Percentiles rank a stretch among this genome's conserved stretches.
Evolutionary conservation across 208 protist genomes (phyloP).

Genomic region (Trypanosomatidae sp.): DNA sequence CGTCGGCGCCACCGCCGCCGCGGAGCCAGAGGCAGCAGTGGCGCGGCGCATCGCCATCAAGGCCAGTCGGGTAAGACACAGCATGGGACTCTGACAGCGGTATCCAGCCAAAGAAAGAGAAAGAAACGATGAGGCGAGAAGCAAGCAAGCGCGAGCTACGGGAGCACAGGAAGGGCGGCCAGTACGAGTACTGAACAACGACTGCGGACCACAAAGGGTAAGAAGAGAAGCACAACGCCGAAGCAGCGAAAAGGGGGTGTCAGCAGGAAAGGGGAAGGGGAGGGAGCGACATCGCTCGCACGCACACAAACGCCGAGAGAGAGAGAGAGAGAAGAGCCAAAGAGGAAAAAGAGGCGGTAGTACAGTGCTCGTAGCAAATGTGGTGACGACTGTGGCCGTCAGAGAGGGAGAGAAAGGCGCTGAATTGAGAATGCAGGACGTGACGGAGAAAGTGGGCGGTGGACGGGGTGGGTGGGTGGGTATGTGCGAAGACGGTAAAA

Average conservation of each 20-base stretch:
- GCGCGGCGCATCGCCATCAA: constrained; percentile 5
- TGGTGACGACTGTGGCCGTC: not conserved
- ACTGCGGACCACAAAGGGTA: constrained; percentile 6
- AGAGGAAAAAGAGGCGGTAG: not conserved
- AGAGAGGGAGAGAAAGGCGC: not conserved
- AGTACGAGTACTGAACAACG: not conserved
- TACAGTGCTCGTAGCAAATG: not conserved
- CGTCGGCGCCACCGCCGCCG: not conserved
- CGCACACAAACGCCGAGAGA: not conserved
- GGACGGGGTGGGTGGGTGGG: too few relatives aligned
- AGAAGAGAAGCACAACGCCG: constrained; percentile 14
- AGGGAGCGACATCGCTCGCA: not conserved
- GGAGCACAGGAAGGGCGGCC: not conserved
- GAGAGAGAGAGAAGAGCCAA: not conserved
- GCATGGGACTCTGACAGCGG: not conserved
- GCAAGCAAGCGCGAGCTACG: not conserved
- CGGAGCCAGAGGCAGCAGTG: not conserved
- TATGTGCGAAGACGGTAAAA: too few relatives aligned
- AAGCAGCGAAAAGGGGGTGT: not conserved
- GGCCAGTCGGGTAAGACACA: not conserved
- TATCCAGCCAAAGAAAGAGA: not conserved
- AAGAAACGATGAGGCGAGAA: not conserved
- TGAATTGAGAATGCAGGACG: not conserved
- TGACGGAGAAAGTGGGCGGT: not conserved
- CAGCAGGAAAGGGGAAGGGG: not conserved